Evolutionary conservation across 148 eudicot species (phyloP).

Genomic region (Rhododendron williamsianum): DNA sequence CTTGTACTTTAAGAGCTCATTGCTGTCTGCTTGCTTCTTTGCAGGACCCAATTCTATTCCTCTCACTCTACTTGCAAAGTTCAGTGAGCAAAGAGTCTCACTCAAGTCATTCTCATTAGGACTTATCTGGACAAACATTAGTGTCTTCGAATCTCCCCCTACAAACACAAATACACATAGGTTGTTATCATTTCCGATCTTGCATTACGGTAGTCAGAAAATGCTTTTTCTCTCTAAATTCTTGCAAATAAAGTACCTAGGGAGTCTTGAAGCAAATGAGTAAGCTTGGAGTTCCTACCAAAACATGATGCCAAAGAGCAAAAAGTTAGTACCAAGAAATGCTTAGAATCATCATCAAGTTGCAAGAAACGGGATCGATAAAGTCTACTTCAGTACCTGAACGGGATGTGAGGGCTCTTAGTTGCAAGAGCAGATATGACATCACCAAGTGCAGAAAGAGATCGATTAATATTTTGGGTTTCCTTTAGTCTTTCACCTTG

Average conservation of each 20-base stretch:
- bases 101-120: conserved; percentile 79
- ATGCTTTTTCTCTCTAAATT: neutral
- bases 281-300: conserved; percentile 92
- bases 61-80: conserved; percentile 91
- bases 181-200: neutral
- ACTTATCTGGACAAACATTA: conserved; percentile 95
- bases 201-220: neutral
- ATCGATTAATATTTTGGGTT: conserved; percentile 82
- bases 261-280: conserved; percentile 95
- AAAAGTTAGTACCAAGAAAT: neutral
- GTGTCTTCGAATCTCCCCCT: conserved; percentile 96
- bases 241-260: conserved; percentile 53
- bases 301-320: conserved; percentile 8
- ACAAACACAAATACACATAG: conserved; percentile 9
- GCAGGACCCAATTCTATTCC: conserved; percentile 99
- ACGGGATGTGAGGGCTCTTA: conserved; percentile 80
- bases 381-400: conserved; percentile 35
- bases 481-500: conserved; percentile 87
- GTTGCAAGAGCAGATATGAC: conserved; percentile 88
- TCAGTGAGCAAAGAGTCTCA: conserved; percentile 91
- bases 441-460: conserved; percentile 96
- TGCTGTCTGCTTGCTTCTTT: conserved; percentile 77
- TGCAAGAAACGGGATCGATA: neutral
- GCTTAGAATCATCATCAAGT: neutral
- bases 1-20: conserved; percentile 70